These are phyloP conservation scores for Selaginella tamariscina DNA, from an alignment of 75 land plant genomes.

Conservation along the genomic window DNA sequence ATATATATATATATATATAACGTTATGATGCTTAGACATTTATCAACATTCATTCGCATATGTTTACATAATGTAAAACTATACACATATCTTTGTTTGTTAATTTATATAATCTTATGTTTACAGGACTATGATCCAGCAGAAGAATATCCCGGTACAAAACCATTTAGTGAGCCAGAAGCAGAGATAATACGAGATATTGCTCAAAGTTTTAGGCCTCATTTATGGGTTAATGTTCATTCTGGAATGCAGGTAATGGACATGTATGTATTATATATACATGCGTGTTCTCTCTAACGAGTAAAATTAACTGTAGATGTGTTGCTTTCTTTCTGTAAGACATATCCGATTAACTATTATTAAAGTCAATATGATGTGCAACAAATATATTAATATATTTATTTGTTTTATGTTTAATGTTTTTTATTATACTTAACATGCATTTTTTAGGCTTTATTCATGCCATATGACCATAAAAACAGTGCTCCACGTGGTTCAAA, in stretches of 20 bases:
- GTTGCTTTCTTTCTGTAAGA: too few relatives aligned
- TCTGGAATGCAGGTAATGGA: conserved; percentile 89
- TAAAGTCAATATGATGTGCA: neutral
- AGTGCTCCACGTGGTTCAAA: conserved; percentile 47
- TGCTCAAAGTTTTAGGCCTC: conserved; percentile 63
- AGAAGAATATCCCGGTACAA: conserved; percentile 87
- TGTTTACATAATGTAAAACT: too few relatives aligned
- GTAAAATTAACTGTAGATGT: too few relatives aligned
- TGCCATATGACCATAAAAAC: conserved; percentile 95
- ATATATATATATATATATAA: too few relatives aligned
- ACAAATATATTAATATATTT: neutral
- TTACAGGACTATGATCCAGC: conserved; percentile 89
- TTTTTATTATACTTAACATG: neutral
- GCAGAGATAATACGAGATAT: conserved; percentile 66
- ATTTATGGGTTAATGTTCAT: conserved; percentile 96
- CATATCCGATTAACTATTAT: neutral
- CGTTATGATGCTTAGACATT: too few relatives aligned
- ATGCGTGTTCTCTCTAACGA: too few relatives aligned
- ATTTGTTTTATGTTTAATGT: conserved; percentile 3
- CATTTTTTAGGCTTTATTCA: conserved; percentile 62
- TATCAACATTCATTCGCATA: too few relatives aligned
- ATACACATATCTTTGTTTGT: neutral
- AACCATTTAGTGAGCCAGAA: conserved; percentile 97
- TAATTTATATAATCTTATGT: neutral
- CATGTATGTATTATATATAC: too few relatives aligned